A percentile compares a stretch with the other conserved stretches of the same genome.
Evolutionary conservation across 2,329 filamentous ascomycete genomes (phyloP).

Genomic region (Diplodia scrobiculata): DNA sequence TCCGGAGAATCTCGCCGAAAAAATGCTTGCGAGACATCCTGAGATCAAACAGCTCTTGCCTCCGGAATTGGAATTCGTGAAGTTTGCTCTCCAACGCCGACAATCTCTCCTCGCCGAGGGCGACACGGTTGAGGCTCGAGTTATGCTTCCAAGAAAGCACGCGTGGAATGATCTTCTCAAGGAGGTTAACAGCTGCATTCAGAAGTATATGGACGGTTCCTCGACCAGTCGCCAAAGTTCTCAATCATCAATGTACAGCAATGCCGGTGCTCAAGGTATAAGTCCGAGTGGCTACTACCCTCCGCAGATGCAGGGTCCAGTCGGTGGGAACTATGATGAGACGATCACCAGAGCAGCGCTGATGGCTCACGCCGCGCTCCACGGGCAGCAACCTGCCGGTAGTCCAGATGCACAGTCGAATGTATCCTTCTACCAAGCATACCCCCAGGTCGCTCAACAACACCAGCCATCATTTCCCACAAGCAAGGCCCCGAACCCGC

Average conservation of each 20-base stretch:
- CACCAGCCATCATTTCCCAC: conserved; percentile 21
- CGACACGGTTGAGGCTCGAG: conserved; percentile 46
- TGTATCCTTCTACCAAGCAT: conserved; percentile 29
- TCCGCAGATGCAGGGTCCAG: conserved; percentile 10
- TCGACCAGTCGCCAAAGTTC: conserved; percentile 36
- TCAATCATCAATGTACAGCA: conserved; percentile 29
- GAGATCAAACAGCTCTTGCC: conserved; percentile 57
- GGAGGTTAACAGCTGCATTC: conserved; percentile 58
- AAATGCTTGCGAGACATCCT: conserved; percentile 57
- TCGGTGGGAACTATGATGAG: conserved; percentile 30
- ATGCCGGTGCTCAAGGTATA: conserved; percentile 4
- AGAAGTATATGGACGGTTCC: conserved; percentile 58
- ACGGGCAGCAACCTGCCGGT: conserved; percentile 22
- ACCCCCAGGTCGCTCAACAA: conserved; percentile 32
- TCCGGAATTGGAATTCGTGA: conserved; percentile 59
- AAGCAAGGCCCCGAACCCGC: conserved; percentile 27
- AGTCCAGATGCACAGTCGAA: conserved; percentile 24
- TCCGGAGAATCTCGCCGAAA: conserved; percentile 58
- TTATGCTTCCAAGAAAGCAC: conserved; percentile 60
- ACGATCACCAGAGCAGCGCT: conserved; percentile 32
- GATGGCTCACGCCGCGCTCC: conserved; percentile 32
- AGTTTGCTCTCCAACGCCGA: conserved; percentile 45
- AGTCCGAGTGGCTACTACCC: conserved; percentile 23
- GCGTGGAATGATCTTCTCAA: conserved; percentile 66
- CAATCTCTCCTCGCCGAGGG: conserved; percentile 56